Conservation (phyloP, 208 protist species). For the Crithidia brevicula region DNA sequence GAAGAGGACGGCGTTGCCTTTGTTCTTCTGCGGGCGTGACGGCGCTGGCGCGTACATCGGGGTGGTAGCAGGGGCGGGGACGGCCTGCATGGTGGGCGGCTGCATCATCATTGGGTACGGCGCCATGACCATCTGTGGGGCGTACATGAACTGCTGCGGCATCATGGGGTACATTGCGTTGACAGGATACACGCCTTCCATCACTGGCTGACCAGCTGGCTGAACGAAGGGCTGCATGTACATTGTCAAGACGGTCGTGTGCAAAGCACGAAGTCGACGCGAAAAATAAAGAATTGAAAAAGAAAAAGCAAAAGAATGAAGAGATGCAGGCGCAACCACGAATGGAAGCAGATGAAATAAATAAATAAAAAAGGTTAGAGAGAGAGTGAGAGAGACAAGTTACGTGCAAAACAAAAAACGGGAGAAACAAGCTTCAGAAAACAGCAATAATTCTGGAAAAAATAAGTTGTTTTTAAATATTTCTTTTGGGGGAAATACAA, state of each 20-base stretch:
- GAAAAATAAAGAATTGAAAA: neutral
- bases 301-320: constrained; percentile 9
- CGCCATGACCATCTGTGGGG: constrained; percentile 21
- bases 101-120: constrained; percentile 4
- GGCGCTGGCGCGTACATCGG: constrained; percentile 21
- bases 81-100: constrained; percentile 6
- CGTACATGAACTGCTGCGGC: constrained; percentile 26
- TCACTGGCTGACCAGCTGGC: constrained; percentile 14
- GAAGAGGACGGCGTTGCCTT: constrained; percentile 47
- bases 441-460: neutral
- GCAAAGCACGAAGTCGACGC: neutral
- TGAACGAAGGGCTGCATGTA: constrained; percentile 21
- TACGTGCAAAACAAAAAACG: neutral
- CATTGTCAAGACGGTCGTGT: constrained; percentile 1
- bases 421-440: neutral
- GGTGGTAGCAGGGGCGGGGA: neutral
- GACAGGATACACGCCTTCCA: constrained; percentile 2
- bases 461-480: no score
- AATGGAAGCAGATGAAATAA: neutral
- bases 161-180: constrained; percentile 17
- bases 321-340: neutral
- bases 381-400: neutral
- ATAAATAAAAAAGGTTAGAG: neutral
- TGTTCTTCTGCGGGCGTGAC: constrained; percentile 26
- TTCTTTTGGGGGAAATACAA: no score